Evolutionary conservation across 805 yeast species (phyloP), one percentile per base, ranked within the genome.

Genomic region (Starmerella etchellsii): DNA sequence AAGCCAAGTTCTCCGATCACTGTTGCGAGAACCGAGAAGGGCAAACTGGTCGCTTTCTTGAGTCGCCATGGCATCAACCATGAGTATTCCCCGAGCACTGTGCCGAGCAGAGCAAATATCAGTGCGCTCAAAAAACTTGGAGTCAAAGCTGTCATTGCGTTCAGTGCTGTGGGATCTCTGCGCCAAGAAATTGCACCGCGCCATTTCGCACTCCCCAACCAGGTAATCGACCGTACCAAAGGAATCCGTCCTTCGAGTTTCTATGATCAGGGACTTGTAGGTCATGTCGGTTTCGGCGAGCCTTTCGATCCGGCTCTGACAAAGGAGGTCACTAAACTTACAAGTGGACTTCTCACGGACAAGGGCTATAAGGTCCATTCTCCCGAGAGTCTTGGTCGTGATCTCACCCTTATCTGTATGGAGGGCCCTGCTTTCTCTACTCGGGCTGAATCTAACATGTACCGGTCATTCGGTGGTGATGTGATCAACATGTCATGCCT

Each of bases 381-480:
- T 39, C 78, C 74, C 60, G 64, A 59, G 40, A 65, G 83, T 37
- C 33, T 42, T 7, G 78, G 75, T 51, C 73, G 73, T 41, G 76
- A 73, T 43, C 64, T 81, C 43, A 81, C 93, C 6, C 74, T 91
- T 31, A 71, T 91, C 48, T 91, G 98, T 62, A 91, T 91, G 99
- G 99, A 88, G 64, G 99, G 99, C 32, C 99, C 99, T 3, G 95
- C 91, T 37, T 91, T 91, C 62, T 78, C 93, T 29, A 91, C 98
- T 13, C 73, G 99, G 50, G 97, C 98, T 9, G 99, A 91, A 65
- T 85, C 96, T 13, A 73, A 72, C 58, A 63, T 91, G 64, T 91
- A 91, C 67, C 66, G 71, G 47, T 65, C 81, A 27, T 81, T 91
- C 78, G 96, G 95, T 42, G 97, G 95, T 7, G 74, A 85, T 26